A percentile compares a stretch with the other conserved stretches of the same genome.
Conservation (phyloP, 2,329 filamentous ascomycete genomes). For the Lithohypha guttulata region DNA sequence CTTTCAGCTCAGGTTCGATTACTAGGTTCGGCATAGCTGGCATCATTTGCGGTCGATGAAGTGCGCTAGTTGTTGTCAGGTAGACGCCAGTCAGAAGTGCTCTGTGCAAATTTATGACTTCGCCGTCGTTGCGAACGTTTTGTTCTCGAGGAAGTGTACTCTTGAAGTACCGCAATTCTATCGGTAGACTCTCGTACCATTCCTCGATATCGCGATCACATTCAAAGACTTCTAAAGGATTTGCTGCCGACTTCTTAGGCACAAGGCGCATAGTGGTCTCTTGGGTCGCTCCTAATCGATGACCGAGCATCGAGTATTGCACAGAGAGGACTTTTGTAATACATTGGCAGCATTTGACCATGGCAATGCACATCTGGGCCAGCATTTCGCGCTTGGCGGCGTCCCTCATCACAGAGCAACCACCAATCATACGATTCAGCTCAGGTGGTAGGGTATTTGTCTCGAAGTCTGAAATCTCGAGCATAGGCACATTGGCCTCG, state of each 20-base stretch:
- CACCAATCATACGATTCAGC: slow-evolving; percentile 55
- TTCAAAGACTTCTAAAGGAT: slow-evolving; percentile 63
- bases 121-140: slow-evolving; percentile 48
- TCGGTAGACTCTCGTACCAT: slow-evolving; percentile 64
- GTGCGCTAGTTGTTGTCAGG: slow-evolving; percentile 77
- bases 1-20: slow-evolving; percentile 59
- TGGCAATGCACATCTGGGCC: slow-evolving; percentile 81
- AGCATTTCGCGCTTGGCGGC: slow-evolving; percentile 63
- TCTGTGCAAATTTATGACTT: slow-evolving; percentile 56
- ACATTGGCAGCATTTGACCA: slow-evolving; percentile 78
- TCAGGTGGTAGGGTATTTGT: slow-evolving; percentile 56
- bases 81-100: slow-evolving; percentile 91
- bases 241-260: slow-evolving; percentile 76
- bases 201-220: slow-evolving; percentile 70
- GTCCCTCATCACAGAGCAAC: slow-evolving; percentile 63
- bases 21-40: slow-evolving; percentile 54
- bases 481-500: slow-evolving; percentile 88
- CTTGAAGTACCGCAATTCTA: slow-evolving; percentile 55
- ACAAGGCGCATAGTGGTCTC: slow-evolving; percentile 81
- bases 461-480: slow-evolving; percentile 76
- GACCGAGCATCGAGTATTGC: slow-evolving; percentile 84
- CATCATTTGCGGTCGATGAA: slow-evolving; percentile 84
- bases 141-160: slow-evolving; percentile 39
- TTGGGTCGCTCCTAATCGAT: slow-evolving; percentile 61
- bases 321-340: slow-evolving; percentile 82